Evolutionary conservation across 2,329 filamentous ascomycete species (phyloP).

Genomic region (Colletotrichum tofieldiae): DNA sequence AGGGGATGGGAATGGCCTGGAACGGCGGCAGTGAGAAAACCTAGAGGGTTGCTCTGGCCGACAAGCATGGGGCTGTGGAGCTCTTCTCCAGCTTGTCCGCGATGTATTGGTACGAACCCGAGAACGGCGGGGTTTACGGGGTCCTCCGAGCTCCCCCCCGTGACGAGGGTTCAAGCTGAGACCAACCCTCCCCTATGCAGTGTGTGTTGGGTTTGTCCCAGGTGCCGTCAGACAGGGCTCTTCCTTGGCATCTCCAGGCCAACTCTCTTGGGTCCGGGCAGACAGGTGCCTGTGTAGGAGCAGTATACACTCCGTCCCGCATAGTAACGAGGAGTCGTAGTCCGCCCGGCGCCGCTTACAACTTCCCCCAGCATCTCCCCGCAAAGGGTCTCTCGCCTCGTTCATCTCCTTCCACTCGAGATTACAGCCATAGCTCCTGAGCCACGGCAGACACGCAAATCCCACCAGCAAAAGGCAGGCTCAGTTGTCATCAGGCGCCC

Average conservation of each 20-base stretch:
- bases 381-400: constrained; percentile 2
- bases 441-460: not conserved
- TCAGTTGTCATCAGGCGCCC: constrained; percentile 12
- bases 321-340: no score
- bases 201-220: constrained; percentile 15
- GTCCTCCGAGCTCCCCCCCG: constrained; percentile 1
- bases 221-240: constrained; percentile 2
- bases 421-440: constrained; percentile 9
- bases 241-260: constrained; percentile 18
- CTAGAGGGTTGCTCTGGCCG: constrained; percentile 12
- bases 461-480: not conserved
- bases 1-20: not conserved
- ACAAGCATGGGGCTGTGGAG: constrained; percentile 1
- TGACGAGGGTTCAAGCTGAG: constrained; percentile 31
- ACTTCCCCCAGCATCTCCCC: constrained; percentile 28
- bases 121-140: not conserved
- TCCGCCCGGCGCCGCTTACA: constrained; percentile 27
- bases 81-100: not conserved
- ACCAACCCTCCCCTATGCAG: not conserved
- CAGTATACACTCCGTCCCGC: not conserved
- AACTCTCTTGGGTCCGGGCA: no score
- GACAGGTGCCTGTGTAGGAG: not conserved
- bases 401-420: not conserved
- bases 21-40: constrained; percentile 11
- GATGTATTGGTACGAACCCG: not conserved